Conservation (phyloP, 495 filamentous ascomycete genomes). For the Hypoxylon intermedium region DNA sequence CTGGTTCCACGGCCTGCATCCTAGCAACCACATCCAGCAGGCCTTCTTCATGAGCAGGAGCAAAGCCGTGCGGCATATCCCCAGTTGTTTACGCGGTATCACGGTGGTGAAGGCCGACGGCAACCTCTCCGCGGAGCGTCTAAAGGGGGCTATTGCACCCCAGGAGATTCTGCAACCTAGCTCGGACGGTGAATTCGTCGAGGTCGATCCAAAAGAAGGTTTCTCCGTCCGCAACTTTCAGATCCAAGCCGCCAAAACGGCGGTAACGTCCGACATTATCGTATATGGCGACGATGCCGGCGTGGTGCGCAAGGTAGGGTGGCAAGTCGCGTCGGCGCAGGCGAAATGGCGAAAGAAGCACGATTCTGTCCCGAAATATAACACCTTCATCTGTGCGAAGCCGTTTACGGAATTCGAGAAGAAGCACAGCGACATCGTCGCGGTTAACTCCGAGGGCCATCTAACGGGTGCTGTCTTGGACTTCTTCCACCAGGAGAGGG, state of each 20-base stretch:
- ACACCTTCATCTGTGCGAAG: slow-evolving; percentile 78
- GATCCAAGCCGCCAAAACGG: slow-evolving; percentile 90
- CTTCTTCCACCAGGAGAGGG: slow-evolving; percentile 86
- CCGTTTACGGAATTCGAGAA: slow-evolving; percentile 78
- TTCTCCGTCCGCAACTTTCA: slow-evolving; percentile 92
- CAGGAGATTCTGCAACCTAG: slow-evolving; percentile 72
- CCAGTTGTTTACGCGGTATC: slow-evolving; percentile 78
- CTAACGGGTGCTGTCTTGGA: slow-evolving; percentile 83
- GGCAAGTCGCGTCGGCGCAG: slow-evolving; percentile 77
- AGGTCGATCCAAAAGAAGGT: slow-evolving; percentile 83
- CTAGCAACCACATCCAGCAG: slow-evolving; percentile 84
- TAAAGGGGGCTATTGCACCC: slow-evolving; percentile 85
- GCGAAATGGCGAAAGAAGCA: slow-evolving; percentile 71
- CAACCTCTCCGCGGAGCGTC: slow-evolving; percentile 71
- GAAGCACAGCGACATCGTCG: slow-evolving; percentile 71
- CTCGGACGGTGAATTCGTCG: slow-evolving; percentile 64
- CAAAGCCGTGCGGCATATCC: slow-evolving; percentile 73
- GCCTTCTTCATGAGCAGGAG: slow-evolving; percentile 85
- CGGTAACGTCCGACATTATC: slow-evolving; percentile 87
- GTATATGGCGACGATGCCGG: slow-evolving; percentile 80
- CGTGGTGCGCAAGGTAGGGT: slow-evolving; percentile 70
- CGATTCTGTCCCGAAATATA: slow-evolving; percentile 68
- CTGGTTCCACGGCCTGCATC: slow-evolving; percentile 97
- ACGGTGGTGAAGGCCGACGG: slow-evolving; percentile 89
- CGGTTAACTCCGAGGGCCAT: slow-evolving; percentile 74